Base-by-base conservation (phyloP, 2,329 filamentous ascomycete species). In the Huntiella moniliformis region DNA sequence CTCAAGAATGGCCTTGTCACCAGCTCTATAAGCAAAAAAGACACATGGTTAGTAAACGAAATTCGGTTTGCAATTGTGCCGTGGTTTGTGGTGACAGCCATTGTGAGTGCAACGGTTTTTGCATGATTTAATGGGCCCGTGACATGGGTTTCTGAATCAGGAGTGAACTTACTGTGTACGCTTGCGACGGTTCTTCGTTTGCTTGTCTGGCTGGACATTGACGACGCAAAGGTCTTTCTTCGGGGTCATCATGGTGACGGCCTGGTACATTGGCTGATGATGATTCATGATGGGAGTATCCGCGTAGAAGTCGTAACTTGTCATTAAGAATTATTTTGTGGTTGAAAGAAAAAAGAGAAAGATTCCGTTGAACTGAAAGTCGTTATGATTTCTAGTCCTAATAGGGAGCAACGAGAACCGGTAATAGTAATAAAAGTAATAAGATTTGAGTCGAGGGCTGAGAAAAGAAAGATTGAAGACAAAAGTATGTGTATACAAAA, bases 1-100 rank as follows among this genome's bases (percentile, higher is more conserved):
- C 62, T 95, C 88, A 50, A 95, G 77, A 45, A 92, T 74, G 44
- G 79, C 74, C 65, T 94, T 88, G 65, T 96, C 88, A 62, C 88
- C 82, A 36, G 82, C 79, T 57, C 85, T 93, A 52, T 35, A 6
- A n/a, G 38, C 8, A 34, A 34, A 35, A 44, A 15, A 8, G 22
- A 7, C 22, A 28, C 22, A 28, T 35, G 34, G 42, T 44, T 54
- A 54, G 53, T 49, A 51, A 48, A 51, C 31, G 44, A 38, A 28
- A 28, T 28, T 28, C 44, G 22, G 22, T 28, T 28, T 28, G 22
- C 22, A 28, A 28, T 28, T 28, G 22, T 28, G 22, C 22, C 6
- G 5, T 28, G 10, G 22, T 28, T 28, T 28, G 22, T 28, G 22
- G 22, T 28, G 22, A 28, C 22, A 8, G 2, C 22, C 6, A 28